These are phyloP conservation scores for Boletus coccyginus DNA, from an alignment of 768 basidiomycete species.

Conservation along the genomic window DNA sequence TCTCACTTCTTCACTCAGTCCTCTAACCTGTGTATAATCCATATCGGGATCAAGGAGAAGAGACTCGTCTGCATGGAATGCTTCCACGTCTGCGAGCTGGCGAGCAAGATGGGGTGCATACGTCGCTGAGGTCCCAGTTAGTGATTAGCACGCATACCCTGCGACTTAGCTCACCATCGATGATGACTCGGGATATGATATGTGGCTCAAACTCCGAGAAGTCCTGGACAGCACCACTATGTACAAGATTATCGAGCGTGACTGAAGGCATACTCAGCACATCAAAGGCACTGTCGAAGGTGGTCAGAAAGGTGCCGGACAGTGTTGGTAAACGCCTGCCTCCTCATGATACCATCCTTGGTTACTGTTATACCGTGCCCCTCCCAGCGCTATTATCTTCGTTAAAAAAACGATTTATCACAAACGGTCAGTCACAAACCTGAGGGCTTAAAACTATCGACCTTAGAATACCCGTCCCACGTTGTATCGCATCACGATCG, in stretches of 20 bases:
- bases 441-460: constrained; percentile 40
- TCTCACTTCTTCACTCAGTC: constrained; percentile 73
- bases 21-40: constrained; percentile 63
- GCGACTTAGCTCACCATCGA: constrained; percentile 54
- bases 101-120: constrained; percentile 64
- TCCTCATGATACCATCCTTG: constrained; percentile 43
- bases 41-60: constrained; percentile 65
- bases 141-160: background rate
- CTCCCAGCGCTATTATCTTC: constrained; percentile 38
- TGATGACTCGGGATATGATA: constrained; percentile 59
- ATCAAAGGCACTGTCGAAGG: constrained; percentile 62
- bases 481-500: constrained; percentile 34
- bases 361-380: constrained; percentile 39
- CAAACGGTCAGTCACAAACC: constrained; percentile 18
- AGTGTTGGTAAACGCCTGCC: constrained; percentile 27
- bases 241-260: constrained; percentile 39
- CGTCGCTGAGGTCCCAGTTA: constrained; percentile 40
- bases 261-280: constrained; percentile 62
- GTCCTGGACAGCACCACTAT: constrained; percentile 39
- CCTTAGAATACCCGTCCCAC: constrained; percentile 35
- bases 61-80: constrained; percentile 75
- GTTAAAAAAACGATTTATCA: background rate
- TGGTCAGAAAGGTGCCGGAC: background rate
- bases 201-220: constrained; percentile 48
- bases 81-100: constrained; percentile 71